Evolutionary conservation across 2,329 filamentous ascomycete species (phyloP), one percentile per base, ranked within the genome.

Genomic region (Aureobasidium mangrovei): DNA sequence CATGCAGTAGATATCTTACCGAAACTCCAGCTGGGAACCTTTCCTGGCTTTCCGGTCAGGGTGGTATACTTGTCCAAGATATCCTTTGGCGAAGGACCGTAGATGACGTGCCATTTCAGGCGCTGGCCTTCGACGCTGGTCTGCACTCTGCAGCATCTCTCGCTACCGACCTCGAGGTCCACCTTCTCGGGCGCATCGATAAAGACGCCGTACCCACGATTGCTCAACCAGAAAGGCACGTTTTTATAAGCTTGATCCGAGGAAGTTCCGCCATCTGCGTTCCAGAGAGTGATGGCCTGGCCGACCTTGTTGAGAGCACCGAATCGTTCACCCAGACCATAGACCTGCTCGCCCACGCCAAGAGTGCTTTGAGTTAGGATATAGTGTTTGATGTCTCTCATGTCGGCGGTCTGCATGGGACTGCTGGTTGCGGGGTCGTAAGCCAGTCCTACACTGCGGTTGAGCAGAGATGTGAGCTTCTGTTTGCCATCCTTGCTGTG

Each of bases 291-390:
- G 7, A 90, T 71, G 9, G 77, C 75, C 67, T 90, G 85, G 9
- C 86, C 86, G 40, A 88, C 81, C 67, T 87, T 89, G 66, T 86
- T 85, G 69, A 86, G 86, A 5, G 84, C 80, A 0, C 86, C 86
- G 64, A 90, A 91, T 10, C 86, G 76, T 69, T 90, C 86, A 1
- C 86, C 86, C 3, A 90, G 75, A 0, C 86, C 86, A 66, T 88
- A 85, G 10, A 90, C 77, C 0, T 82, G 80, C 67, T 90, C 86
- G 12, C 75, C 73, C 3, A 80, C 72, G 10, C 68, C 63, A 0
- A 76, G 62, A 24, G 74, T 73, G 5, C 70, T 71, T 53, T 75
- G 72, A 2, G 72, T 74, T 36, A 75, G 70, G 27, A 76, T 65
- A 57, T 72, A 73, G 49, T 75, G 73, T 40, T 71, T 65, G 33